These are phyloP conservation scores for Inosperma sp. DNA, from an alignment of 768 basidiomycete genomes.

Conservation along the genomic window DNA sequence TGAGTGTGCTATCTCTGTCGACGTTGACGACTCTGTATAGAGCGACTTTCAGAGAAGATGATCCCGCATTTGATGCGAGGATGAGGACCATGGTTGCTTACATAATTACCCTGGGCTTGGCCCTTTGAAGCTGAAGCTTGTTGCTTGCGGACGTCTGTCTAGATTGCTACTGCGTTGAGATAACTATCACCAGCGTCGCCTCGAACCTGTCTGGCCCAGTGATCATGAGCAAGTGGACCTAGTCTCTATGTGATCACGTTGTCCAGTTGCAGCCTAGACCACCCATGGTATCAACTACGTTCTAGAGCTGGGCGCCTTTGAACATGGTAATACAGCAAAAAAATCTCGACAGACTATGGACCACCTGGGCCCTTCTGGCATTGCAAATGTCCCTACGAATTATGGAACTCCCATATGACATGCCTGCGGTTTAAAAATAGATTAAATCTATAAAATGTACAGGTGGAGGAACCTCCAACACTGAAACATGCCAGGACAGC, in stretches of 20 bases:
- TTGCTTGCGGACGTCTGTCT: neutral
- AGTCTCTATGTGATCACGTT: neutral
- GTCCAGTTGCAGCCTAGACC: neutral
- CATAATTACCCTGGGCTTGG: neutral
- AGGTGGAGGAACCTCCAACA: neutral
- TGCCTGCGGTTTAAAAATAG: neutral
- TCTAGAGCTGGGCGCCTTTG: too few species aligned
- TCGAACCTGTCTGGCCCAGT: neutral
- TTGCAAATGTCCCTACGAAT: too few species aligned
- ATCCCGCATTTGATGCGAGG: constrained; percentile 75
- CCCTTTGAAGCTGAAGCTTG: neutral
- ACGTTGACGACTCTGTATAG: constrained; percentile 40
- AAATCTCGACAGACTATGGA: too few species aligned
- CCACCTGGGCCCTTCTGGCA: too few species aligned
- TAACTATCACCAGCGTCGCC: neutral
- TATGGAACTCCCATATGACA: too few species aligned
- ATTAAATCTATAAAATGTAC: neutral
- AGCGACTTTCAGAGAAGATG: constrained; percentile 81
- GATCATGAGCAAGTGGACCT: neutral
- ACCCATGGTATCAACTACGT: too few species aligned
- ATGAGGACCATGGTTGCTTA: constrained; percentile 36
- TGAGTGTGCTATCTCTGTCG: constrained; percentile 21
- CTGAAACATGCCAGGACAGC: constrained; percentile 52
- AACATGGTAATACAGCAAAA: too few species aligned
- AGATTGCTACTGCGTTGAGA: too few species aligned